These are phyloP conservation scores for Umbellularia californica DNA, from an alignment of 164 flowering plant species.

Conservation along the genomic window DNA sequence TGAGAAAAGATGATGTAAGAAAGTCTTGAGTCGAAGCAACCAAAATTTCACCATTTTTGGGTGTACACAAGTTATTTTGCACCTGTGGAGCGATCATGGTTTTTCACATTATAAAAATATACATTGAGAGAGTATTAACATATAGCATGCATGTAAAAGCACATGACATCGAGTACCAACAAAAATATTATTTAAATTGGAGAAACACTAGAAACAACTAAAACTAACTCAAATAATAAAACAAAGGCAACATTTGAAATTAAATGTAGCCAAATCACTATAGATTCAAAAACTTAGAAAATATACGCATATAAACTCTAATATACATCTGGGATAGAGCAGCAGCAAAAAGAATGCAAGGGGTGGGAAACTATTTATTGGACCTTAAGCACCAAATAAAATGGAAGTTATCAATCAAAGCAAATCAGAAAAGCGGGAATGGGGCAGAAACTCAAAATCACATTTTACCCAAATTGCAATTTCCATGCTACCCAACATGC, in stretches of 20 bases:
- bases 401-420: too few relatives aligned
- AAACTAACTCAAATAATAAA: too few relatives aligned
- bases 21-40: conserved; percentile 99
- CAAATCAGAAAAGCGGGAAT: too few relatives aligned
- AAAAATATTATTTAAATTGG: not conserved
- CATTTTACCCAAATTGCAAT: too few relatives aligned
- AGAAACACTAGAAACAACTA: not conserved
- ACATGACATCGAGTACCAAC: not conserved
- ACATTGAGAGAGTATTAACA: not conserved
- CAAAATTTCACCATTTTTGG: conserved; percentile 94
- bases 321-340: too few relatives aligned
- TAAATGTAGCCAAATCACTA: not conserved
- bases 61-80: conserved; percentile 94
- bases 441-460: too few relatives aligned
- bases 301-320: too few relatives aligned
- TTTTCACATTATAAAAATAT: not conserved
- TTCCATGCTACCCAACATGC: too few relatives aligned
- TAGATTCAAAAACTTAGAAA: too few relatives aligned
- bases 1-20: conserved; percentile 89
- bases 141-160: not conserved
- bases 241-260: not conserved
- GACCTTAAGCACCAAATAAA: too few relatives aligned
- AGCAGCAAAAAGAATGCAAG: too few relatives aligned
- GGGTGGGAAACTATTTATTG: too few relatives aligned
- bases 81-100: conserved; percentile 49